phyloP scores from a whole-genome alignment of 2,329 filamentous ascomycete genomes.

The Pseudogymnoascus sp. region DNA sequence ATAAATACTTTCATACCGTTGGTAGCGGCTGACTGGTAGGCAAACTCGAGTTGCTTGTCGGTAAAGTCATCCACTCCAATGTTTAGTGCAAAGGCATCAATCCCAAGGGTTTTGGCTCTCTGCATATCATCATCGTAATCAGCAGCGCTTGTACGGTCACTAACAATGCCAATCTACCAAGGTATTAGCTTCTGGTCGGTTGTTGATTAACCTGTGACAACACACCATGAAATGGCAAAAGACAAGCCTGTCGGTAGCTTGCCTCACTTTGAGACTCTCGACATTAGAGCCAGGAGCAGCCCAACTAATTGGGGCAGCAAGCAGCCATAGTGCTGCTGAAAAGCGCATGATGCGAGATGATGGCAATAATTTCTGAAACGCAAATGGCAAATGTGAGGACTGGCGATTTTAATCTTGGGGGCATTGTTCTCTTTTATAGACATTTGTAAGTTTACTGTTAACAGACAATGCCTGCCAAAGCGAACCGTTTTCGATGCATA shows the following conservation, averaged over 20 bases:
- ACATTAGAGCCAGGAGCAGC: background rate
- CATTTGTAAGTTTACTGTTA: too few relatives aligned
- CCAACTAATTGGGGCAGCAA: background rate
- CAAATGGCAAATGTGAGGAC: too few relatives aligned
- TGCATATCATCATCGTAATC: constrained; percentile 20
- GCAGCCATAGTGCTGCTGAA: background rate
- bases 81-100: constrained; percentile 31
- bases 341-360: background rate
- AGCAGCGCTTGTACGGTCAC: constrained; percentile 16
- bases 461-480: too few relatives aligned
- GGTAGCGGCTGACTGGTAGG: constrained; percentile 24
- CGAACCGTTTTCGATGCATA: too few relatives aligned
- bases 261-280: background rate
- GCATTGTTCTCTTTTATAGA: too few relatives aligned
- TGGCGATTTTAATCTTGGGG: too few relatives aligned
- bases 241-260: constrained; percentile 14
- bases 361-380: too few relatives aligned
- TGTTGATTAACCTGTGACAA: background rate
- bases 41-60: constrained; percentile 24
- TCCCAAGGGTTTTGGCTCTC: constrained; percentile 26
- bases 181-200: background rate
- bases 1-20: constrained; percentile 29
- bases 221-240: constrained; percentile 21
- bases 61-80: constrained; percentile 28
- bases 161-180: constrained; percentile 20